Conservation (phyloP, 228 moss, liverwort and hornwort genomes). For the Sphagnum magellanicum region DNA sequence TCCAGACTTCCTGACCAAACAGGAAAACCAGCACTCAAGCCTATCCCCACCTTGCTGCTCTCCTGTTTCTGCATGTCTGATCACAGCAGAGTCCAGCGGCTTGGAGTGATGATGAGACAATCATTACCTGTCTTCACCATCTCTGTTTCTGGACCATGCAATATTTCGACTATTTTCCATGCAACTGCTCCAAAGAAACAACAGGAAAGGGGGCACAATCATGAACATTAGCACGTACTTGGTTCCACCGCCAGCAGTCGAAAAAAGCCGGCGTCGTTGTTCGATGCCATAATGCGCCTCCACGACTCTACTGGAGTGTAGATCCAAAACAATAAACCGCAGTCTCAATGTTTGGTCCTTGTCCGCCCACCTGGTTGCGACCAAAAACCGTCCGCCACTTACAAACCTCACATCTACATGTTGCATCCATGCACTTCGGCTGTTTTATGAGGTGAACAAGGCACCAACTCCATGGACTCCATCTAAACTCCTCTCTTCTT, state of each 20-base stretch:
- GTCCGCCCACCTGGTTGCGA: too few species aligned
- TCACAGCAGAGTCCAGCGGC: neutral
- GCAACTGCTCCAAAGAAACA: neutral
- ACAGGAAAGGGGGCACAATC: slow-evolving; percentile 1
- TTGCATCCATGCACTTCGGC: too few species aligned
- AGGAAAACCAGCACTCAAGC: too few species aligned
- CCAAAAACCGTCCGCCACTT: too few species aligned
- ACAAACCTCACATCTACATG: too few species aligned
- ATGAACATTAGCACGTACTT: slow-evolving; percentile 30
- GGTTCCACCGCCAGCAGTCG: slow-evolving; percentile 50
- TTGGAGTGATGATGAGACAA: neutral
- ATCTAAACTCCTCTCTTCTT: too few species aligned
- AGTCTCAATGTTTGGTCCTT: too few species aligned
- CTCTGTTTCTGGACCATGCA: neutral
- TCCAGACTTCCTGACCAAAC: too few species aligned
- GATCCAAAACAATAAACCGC: too few species aligned
- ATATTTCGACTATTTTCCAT: neutral
- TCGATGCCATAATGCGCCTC: slow-evolving; percentile 40
- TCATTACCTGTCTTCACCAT: neutral
- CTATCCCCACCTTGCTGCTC: too few species aligned
- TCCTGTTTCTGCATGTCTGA: neutral
- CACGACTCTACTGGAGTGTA: neutral
- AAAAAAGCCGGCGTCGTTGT: slow-evolving; percentile 40
- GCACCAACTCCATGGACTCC: too few species aligned
- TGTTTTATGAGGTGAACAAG: too few species aligned